phyloP scores from a whole-genome alignment of 192 early-diverging fungal genomes.

The Coemansia sp. region DNA sequence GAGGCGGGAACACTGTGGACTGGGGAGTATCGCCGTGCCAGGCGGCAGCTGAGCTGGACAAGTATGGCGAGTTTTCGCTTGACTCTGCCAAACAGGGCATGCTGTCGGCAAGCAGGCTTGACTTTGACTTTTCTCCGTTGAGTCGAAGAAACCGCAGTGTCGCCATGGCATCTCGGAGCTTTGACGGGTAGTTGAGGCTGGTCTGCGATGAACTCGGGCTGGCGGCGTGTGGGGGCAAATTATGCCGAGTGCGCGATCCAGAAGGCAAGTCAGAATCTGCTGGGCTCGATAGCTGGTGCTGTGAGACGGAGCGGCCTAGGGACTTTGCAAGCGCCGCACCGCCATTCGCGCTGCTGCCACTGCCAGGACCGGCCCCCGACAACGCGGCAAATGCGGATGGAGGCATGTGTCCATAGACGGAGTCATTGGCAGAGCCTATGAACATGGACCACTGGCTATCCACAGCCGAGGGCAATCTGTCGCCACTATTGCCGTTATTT shows the following conservation, averaged over 20 bases:
- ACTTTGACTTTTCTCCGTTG: constrained; percentile 33
- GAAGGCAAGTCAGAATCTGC: constrained; percentile 3
- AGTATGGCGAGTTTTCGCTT: constrained; percentile 16
- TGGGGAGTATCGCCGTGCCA: constrained; percentile 16
- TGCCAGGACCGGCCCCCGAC: neutral
- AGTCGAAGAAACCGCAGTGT: constrained; percentile 48
- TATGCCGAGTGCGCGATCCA: constrained; percentile 12
- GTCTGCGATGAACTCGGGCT: constrained; percentile 50
- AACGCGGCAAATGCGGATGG: constrained; percentile 19
- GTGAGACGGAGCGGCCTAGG: constrained; percentile 41
- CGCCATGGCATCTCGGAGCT: constrained; percentile 54
- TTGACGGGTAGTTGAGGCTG: constrained; percentile 47
- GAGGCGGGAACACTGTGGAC: constrained; percentile 15
- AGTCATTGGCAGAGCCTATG: constrained; percentile 16
- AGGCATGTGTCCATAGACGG: neutral
- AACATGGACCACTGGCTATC: constrained; percentile 26
- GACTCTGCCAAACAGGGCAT: constrained; percentile 45
- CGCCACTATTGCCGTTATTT: neutral
- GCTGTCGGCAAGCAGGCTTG: constrained; percentile 28
- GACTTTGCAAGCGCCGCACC: constrained; percentile 14
- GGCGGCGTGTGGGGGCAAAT: constrained; percentile 10
- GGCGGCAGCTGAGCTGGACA: neutral
- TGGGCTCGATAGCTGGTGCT: constrained; percentile 32
- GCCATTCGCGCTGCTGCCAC: constrained; percentile 6
- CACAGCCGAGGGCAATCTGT: constrained; percentile 7